These are phyloP conservation scores for Sporothrix mexicana DNA, from an alignment of 2,329 filamentous ascomycete species.

Conservation along the genomic window DNA sequence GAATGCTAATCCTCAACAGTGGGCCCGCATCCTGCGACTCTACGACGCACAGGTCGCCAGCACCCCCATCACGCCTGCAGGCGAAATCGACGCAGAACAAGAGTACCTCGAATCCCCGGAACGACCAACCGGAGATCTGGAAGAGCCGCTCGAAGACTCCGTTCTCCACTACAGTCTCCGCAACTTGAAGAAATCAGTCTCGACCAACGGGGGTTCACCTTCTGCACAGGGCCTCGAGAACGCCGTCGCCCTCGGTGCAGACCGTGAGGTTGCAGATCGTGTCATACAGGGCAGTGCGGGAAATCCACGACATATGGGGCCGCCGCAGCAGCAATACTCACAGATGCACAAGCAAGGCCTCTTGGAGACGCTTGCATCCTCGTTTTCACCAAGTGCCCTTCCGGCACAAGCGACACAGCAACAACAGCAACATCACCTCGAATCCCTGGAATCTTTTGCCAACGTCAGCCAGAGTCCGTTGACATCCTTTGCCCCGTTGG, in stretches of 20 bases:
- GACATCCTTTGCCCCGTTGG: not conserved
- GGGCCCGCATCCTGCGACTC: slow-evolving; percentile 5
- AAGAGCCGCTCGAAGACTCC: slow-evolving; percentile 16
- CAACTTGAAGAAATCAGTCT: not conserved
- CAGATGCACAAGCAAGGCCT: not conserved
- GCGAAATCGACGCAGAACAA: slow-evolving; percentile 1
- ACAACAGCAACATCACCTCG: not conserved
- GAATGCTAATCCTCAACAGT: not conserved
- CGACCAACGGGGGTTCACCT: not conserved
- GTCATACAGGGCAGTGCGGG: not conserved
- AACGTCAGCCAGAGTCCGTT: not conserved
- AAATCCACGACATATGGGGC: no score
- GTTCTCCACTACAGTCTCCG: slow-evolving; percentile 12
- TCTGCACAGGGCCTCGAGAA: not conserved
- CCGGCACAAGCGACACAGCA: not conserved
- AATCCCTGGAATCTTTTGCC: not conserved
- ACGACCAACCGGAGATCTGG: not conserved
- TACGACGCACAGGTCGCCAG: slow-evolving; percentile 18
- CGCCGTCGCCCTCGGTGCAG: not conserved
- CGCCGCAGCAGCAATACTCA: not conserved
- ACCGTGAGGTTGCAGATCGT: not conserved
- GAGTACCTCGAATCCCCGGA: slow-evolving; percentile 12
- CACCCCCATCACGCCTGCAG: slow-evolving; percentile 4
- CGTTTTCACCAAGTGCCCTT: not conserved
- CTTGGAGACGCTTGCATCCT: not conserved